Conservation (phyloP, 495 filamentous ascomycete species). For the Xylaria intraflava region DNA sequence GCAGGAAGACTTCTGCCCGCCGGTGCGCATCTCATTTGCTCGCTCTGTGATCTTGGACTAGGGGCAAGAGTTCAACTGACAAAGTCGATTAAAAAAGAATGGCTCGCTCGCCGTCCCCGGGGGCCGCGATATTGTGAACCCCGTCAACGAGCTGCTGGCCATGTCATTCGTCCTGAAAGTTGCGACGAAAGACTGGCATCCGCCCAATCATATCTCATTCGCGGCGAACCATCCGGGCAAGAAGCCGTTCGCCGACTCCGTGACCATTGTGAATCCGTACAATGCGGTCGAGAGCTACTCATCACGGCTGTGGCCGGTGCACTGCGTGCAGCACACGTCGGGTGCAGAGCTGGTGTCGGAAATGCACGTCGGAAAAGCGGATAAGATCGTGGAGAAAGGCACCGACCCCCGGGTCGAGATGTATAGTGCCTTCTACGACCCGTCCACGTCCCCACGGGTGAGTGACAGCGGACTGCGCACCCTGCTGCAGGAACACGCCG, state of each 20-base stretch:
- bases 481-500: conserved; percentile 46
- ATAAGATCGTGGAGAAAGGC: conserved; percentile 72
- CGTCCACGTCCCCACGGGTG: conserved; percentile 47
- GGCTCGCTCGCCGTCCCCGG: conserved; percentile 73
- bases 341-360: conserved; percentile 74
- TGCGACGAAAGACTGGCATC: conserved; percentile 89
- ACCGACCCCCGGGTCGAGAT: conserved; percentile 69
- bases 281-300: conserved; percentile 56
- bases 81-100: conserved; percentile 43
- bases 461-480: conserved; percentile 54
- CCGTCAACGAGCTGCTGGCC: conserved; percentile 69
- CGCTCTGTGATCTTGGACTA: background rate
- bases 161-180: conserved; percentile 67
- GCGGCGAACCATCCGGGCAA: conserved; percentile 68
- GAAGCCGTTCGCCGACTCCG: conserved; percentile 55
- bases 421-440: conserved; percentile 83
- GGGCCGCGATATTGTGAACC: conserved; percentile 60
- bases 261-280: conserved; percentile 60
- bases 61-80: conserved; percentile 7
- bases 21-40: conserved; percentile 47
- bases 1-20: conserved; percentile 95
- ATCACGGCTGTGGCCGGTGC: conserved; percentile 78
- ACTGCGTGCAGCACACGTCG: conserved; percentile 70
- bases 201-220: conserved; percentile 80
- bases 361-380: conserved; percentile 53